phyloP scores from a whole-genome alignment of 176 grass and related monocot species.

The Pharus latifolius region DNA sequence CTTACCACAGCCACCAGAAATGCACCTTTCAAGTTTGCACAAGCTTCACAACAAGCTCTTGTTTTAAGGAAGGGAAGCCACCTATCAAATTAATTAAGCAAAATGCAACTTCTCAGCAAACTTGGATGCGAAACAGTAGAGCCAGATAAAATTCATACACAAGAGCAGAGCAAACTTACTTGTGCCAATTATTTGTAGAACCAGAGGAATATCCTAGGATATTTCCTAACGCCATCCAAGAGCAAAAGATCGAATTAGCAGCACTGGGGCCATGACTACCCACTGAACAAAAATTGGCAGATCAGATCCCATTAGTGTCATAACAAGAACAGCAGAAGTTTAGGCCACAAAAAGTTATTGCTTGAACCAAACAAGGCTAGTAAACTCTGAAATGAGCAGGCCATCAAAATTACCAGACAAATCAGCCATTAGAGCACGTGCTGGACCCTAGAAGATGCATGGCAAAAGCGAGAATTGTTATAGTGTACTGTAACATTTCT shows the following conservation, averaged over 20 bases:
- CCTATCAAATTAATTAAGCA: slow-evolving; percentile 19
- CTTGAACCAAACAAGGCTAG: neutral
- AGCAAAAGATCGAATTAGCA: slow-evolving; percentile 88
- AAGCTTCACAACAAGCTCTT: slow-evolving; percentile 70
- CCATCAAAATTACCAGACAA: slow-evolving; percentile 43
- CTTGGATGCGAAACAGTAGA: neutral
- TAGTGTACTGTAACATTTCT: neutral
- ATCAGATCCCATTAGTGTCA: slow-evolving; percentile 6
- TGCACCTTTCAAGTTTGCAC: slow-evolving; percentile 82
- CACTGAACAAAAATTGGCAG: neutral
- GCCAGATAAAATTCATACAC: neutral
- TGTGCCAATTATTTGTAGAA: slow-evolving; percentile 67
- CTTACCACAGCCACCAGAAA: slow-evolving; percentile 89
- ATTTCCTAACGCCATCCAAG: slow-evolving; percentile 97
- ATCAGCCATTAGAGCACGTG: slow-evolving; percentile 88
- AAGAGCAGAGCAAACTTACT: slow-evolving; percentile 19
- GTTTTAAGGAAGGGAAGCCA: slow-evolving; percentile 89
- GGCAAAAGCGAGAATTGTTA: neutral
- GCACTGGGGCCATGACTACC: slow-evolving; percentile 58
- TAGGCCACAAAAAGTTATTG: neutral
- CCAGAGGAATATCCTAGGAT: slow-evolving; percentile 88
- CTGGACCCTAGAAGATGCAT: slow-evolving; percentile 50
- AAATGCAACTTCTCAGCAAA: neutral
- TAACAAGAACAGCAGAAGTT: neutral
- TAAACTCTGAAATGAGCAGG: neutral